Percentiles rank a stretch among this genome's conserved stretches.
These are phyloP conservation scores for Angomonas desouzai DNA, from an alignment of 208 protist species.

Conservation along the genomic window DNA sequence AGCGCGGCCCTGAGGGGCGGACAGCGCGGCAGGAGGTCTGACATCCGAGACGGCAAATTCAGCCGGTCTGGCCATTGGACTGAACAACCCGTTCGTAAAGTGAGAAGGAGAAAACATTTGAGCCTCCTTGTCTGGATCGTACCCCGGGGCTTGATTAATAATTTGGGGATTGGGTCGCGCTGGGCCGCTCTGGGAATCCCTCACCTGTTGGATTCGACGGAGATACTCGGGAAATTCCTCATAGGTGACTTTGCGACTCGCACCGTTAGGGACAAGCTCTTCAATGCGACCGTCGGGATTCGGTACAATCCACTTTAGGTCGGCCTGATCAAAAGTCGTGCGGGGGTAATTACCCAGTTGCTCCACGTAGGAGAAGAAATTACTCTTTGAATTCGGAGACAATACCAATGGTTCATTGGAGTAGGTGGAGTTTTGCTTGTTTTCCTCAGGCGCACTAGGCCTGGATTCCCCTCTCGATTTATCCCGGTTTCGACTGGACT, in stretches of 20 bases:
- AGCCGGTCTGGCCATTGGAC: constrained; percentile 31
- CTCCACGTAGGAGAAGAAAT: constrained; percentile 62
- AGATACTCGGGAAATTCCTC: constrained; percentile 58
- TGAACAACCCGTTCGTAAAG: constrained; percentile 44
- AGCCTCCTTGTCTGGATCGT: constrained; percentile 34
- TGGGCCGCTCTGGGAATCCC: constrained; percentile 22
- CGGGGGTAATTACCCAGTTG: constrained; percentile 29
- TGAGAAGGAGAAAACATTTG: constrained; percentile 47
- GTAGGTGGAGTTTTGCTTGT: not conserved
- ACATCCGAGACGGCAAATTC: constrained; percentile 26
- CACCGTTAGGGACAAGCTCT: constrained; percentile 65
- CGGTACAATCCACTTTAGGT: constrained; percentile 61
- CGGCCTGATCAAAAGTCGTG: constrained; percentile 44
- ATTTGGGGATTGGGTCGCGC: constrained; percentile 12
- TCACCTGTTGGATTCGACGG: constrained; percentile 31
- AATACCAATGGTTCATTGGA: constrained; percentile 19
- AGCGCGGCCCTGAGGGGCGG: not conserved
- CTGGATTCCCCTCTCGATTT: constrained; percentile 5
- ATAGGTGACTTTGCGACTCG: constrained; percentile 33
- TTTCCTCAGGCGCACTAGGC: not conserved
- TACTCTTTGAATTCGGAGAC: constrained; percentile 28
- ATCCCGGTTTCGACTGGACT: not conserved
- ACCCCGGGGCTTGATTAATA: constrained; percentile 30
- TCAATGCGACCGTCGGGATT: constrained; percentile 42
- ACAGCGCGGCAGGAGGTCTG: constrained; percentile 20